Conservation (phyloP, 2,329 filamentous ascomycete genomes). For the Aspergillus aculeatinus region DNA sequence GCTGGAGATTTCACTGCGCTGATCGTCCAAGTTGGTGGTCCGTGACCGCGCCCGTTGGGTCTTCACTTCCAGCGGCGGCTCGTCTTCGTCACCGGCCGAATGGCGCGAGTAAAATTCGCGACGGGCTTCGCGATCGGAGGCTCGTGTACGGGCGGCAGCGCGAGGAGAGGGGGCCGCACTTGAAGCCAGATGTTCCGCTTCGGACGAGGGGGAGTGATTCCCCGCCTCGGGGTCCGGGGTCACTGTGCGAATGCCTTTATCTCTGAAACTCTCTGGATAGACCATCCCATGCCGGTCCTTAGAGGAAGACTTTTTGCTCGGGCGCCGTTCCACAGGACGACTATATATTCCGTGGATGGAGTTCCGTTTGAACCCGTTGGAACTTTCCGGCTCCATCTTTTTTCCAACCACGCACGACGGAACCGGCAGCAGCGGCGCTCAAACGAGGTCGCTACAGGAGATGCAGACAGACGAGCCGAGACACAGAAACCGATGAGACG, state of each 20-base stretch:
- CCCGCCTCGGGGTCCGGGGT: constrained; percentile 45
- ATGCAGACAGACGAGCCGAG: constrained; percentile 25
- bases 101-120: constrained; percentile 33
- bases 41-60: constrained; percentile 40
- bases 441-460: constrained; percentile 26
- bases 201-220: constrained; percentile 41
- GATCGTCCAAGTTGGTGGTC: constrained; percentile 45
- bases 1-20: constrained; percentile 39
- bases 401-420: constrained; percentile 21
- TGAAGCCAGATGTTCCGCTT: constrained; percentile 34
- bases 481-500: constrained; percentile 21
- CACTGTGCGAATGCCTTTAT: constrained; percentile 47
- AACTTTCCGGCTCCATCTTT: constrained; percentile 44
- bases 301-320: constrained; percentile 50
- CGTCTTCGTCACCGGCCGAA: constrained; percentile 36
- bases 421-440: constrained; percentile 23
- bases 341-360: constrained; percentile 39
- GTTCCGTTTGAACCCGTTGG: constrained; percentile 42
- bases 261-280: constrained; percentile 47
- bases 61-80: constrained; percentile 31
- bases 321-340: constrained; percentile 44
- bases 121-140: constrained; percentile 34
- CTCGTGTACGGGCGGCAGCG: constrained; percentile 34
- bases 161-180: constrained; percentile 39
- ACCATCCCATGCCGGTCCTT: constrained; percentile 48